Evolutionary conservation across 164 flowering plant genomes (phyloP), one percentile per base, ranked within the genome.

Genomic region (Berberis thunbergii): DNA sequence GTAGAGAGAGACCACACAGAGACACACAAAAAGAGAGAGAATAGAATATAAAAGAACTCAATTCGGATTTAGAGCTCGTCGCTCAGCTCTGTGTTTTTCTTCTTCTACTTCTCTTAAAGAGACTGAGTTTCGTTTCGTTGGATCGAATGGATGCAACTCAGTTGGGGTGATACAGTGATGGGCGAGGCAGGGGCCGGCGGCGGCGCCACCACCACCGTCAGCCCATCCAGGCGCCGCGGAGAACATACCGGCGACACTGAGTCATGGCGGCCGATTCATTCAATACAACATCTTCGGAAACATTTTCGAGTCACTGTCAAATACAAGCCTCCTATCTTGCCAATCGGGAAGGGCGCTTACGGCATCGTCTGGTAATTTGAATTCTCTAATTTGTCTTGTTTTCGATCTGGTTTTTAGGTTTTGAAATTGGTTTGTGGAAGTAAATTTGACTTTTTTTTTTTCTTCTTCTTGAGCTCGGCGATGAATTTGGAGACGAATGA

Each of bases 321-420:
- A 64, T 94, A 94, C 80, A 82, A 83, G 73, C 98, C 97, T 43
- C 98, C 98, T 0, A 88, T 94, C 73, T 81, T 87, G 89, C 98
- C 98, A 12, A 94, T 94, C 67, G 98, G 98, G 11, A 94, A 91
- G 73, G 98, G 98, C 64, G 98, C 98, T 5, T 94, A 94, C 73
- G 98, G 98, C 54, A 88, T 94, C 76, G 98, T 94, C 44, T 94
- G 98, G 98, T 94, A 52, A 52, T 52, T 52, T 10, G 10, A 7
- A 52, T 52, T 2, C 10, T 7, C n/a, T 52, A 8, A 8, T 50
- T 10, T 26, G 11, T 10, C 50, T 49, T 62, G 45, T n/a, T 12
- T 46, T 26, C 9, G 4, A 1, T 49, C 44, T 45, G 3, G 41
- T 66, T 41, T 13, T 4, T 6, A 56, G 7, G 12, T 4, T 61